Evolutionary conservation across 129 eudicot species (phyloP).

Genomic region (Flaveria bidentis): DNA sequence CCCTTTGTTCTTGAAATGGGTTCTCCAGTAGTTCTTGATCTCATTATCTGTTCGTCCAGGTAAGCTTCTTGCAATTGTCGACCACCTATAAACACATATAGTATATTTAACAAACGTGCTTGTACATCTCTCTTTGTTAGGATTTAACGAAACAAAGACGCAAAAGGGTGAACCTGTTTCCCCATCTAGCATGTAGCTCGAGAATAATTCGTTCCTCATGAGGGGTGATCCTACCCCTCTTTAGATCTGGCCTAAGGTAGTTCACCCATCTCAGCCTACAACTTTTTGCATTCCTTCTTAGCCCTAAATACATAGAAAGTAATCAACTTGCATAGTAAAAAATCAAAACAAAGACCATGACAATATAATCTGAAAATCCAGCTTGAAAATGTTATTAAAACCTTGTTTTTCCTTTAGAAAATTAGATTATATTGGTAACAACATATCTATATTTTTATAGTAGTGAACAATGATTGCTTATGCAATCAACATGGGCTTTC

Average conservation of each 20-base stretch:
- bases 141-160: neutral
- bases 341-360: neutral
- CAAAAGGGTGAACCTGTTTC: constrained; percentile 58
- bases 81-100: constrained; percentile 56
- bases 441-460: neutral
- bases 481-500: neutral
- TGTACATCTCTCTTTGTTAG: neutral
- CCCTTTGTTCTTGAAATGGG: constrained; percentile 80
- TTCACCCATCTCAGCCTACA: constrained; percentile 96
- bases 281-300: constrained; percentile 88
- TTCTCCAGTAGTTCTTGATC: constrained; percentile 89
- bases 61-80: constrained; percentile 82
- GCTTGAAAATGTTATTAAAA: neutral
- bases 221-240: constrained; percentile 90
- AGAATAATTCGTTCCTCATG: constrained; percentile 65
- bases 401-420: too few relatives aligned
- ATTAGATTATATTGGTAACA: too few relatives aligned
- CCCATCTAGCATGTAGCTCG: constrained; percentile 89
- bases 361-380: neutral
- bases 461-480: neutral
- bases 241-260: constrained; percentile 84
- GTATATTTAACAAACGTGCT: neutral
- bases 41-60: constrained; percentile 93
- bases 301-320: constrained; percentile 40
- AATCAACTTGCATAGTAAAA: neutral